Conservation (phyloP, 495 filamentous ascomycete species). For the Hypoxylon fuscum region DNA sequence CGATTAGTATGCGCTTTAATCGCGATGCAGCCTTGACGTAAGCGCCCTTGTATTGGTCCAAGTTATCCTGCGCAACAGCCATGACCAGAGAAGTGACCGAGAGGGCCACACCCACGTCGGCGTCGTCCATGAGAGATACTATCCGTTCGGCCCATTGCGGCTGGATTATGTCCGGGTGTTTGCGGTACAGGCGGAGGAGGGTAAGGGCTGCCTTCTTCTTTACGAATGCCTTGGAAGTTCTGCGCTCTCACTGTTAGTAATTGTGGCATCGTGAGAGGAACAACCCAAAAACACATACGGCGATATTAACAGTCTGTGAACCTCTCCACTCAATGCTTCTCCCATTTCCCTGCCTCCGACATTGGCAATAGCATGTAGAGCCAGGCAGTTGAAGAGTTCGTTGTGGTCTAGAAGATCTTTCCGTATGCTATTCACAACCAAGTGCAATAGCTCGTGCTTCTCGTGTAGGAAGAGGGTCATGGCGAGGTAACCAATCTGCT, state of each 20-base stretch:
- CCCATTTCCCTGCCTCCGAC: conserved; percentile 97
- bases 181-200: conserved; percentile 93
- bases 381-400: conserved; percentile 96
- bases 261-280: not conserved
- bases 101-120: conserved; percentile 91
- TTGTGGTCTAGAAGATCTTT: conserved; percentile 96
- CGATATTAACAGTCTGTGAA: conserved; percentile 93
- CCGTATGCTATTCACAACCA: conserved; percentile 98
- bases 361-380: conserved; percentile 98
- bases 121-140: conserved; percentile 97
- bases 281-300: conserved; percentile 70
- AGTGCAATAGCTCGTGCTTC: conserved; percentile 91
- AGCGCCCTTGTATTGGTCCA: conserved; percentile 90
- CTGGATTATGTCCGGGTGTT: conserved; percentile 90
- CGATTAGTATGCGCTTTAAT: conserved; percentile 87
- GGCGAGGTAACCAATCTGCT: conserved; percentile 98
- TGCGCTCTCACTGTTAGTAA: conserved; percentile 47
- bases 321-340: conserved; percentile 90
- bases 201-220: conserved; percentile 99
- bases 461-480: conserved; percentile 98
- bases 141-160: conserved; percentile 97
- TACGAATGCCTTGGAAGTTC: conserved; percentile 95
- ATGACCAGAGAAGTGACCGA: conserved; percentile 97
- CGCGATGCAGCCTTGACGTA: conserved; percentile 92
- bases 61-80: conserved; percentile 91